These are phyloP conservation scores for Suillus ampliporus DNA, from an alignment of 768 basidiomycete genomes.

Conservation along the genomic window DNA sequence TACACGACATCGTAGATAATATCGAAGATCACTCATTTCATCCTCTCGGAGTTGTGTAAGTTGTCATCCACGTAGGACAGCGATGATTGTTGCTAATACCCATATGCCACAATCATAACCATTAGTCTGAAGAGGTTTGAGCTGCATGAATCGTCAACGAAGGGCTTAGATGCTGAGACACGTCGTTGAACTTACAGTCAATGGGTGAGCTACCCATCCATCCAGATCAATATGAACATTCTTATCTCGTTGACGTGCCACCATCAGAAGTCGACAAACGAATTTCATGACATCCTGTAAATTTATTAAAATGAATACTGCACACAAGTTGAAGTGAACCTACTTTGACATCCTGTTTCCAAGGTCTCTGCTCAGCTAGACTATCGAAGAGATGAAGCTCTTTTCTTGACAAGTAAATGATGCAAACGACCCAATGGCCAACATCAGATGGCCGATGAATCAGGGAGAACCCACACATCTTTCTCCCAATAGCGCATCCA, in stretches of 20 bases:
- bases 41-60: not conserved
- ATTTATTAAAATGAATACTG: not conserved
- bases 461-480: constrained; percentile 40
- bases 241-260: not conserved
- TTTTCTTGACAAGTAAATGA: too few relatives aligned
- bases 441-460: constrained; percentile 1
- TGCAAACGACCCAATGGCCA: too few relatives aligned
- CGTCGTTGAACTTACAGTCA: not conserved
- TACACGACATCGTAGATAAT: not conserved
- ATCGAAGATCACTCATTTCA: not conserved
- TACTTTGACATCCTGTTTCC: too few relatives aligned
- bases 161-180: not conserved
- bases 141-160: not conserved
- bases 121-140: not conserved
- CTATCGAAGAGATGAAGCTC: too few relatives aligned
- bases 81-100: not conserved
- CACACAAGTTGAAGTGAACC: not conserved
- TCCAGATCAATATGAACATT: not conserved
- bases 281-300: not conserved
- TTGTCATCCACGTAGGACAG: not conserved
- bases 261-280: not conserved
- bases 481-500: constrained; percentile 34
- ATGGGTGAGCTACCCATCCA: not conserved
- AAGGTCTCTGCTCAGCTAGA: too few relatives aligned
- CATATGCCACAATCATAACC: not conserved